Conservation (phyloP, 1,139 yeast species). For the Hyphopichia fennica region DNA sequence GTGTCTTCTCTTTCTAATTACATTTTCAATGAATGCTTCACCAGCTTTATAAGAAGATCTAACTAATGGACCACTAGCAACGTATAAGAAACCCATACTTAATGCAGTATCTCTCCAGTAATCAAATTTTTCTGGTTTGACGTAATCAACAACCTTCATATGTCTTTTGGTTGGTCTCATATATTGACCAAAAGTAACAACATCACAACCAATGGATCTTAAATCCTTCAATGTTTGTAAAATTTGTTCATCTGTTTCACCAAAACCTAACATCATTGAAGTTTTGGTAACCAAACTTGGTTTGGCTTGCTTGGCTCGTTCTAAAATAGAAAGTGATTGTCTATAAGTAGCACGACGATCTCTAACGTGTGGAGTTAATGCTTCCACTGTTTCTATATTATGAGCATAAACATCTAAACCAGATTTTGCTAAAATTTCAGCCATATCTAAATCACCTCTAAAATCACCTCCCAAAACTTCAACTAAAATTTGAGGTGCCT, state of each 20-base stretch:
- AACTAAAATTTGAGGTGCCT: slow-evolving; percentile 88
- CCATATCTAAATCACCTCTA: slow-evolving; percentile 84
- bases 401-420: slow-evolving; percentile 98
- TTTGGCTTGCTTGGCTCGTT: slow-evolving; percentile 75
- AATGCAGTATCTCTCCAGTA: slow-evolving; percentile 88
- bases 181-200: slow-evolving; percentile 97
- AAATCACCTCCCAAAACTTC: slow-evolving; percentile 96
- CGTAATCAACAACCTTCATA: slow-evolving; percentile 95
- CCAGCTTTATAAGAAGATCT: slow-evolving; percentile 98
- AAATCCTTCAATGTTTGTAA: slow-evolving; percentile 72
- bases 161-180: slow-evolving; percentile 99
- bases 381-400: slow-evolving; percentile 95
- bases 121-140: slow-evolving; percentile 93
- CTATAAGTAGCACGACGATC: slow-evolving; percentile 96
- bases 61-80: slow-evolving; percentile 96
- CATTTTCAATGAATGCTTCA: slow-evolving; percentile 95
- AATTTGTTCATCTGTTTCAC: slow-evolving; percentile 91
- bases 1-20: slow-evolving; percentile 70
- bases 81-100: slow-evolving; percentile 89
- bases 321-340: slow-evolving; percentile 77
- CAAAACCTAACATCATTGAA: slow-evolving; percentile 94
- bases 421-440: slow-evolving; percentile 72
- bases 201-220: slow-evolving; percentile 79
- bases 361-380: slow-evolving; percentile 88
- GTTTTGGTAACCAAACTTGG: slow-evolving; percentile 87